Evolutionary conservation across 345 rosid genomes (phyloP).

Genomic region (Microcos paniculata): DNA sequence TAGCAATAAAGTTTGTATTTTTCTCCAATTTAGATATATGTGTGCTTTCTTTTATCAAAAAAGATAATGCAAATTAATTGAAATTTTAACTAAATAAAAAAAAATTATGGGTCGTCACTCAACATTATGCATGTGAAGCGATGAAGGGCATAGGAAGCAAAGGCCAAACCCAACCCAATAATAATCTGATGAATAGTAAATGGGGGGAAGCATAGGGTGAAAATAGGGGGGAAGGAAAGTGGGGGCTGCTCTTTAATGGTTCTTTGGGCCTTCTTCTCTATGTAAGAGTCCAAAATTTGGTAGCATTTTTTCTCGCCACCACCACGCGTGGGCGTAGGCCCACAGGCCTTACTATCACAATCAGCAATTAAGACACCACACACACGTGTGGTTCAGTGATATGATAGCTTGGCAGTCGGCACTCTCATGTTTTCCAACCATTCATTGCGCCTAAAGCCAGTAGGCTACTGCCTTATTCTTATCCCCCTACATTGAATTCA

Average conservation of each 20-base stretch:
- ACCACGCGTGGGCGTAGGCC: slow-evolving; percentile 30
- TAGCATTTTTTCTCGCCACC: neutral
- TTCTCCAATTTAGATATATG: neutral
- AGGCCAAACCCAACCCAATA: neutral
- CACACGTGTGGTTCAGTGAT: slow-evolving; percentile 28
- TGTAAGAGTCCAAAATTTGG: slow-evolving; percentile 13
- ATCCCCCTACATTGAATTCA: neutral
- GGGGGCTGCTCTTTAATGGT: neutral
- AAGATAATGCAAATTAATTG: neutral
- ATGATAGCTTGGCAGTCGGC: neutral
- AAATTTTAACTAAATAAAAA: neutral
- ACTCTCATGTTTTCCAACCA: neutral
- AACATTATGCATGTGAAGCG: neutral
- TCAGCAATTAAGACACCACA: slow-evolving; percentile 30
- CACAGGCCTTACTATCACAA: slow-evolving; percentile 19
- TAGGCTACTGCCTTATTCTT: neutral
- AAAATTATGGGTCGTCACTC: no score
- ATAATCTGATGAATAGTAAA: neutral
- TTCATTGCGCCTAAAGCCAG: slow-evolving; percentile 8
- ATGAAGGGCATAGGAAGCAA: slow-evolving; percentile 1
- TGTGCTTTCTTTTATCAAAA: neutral
- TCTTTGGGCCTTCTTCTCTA: neutral
- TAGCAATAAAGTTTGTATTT: neutral
- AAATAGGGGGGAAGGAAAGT: neutral
- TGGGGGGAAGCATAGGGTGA: neutral